phyloP scores from a whole-genome alignment of 2,329 filamentous ascomycete species.

The Orbilia blumenaviensis region DNA sequence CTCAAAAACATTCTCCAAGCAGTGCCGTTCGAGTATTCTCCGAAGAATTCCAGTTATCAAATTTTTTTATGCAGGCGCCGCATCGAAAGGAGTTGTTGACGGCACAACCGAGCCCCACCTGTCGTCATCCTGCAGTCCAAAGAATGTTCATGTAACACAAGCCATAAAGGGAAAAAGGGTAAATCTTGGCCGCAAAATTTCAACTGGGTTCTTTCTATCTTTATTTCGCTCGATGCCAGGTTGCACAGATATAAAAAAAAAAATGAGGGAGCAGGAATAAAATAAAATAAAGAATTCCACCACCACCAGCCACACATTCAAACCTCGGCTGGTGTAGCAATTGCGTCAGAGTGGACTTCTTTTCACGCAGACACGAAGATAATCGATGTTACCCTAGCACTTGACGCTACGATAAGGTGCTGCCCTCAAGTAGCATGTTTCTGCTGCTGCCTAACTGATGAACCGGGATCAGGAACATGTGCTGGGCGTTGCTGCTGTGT shows the following conservation, averaged over 20 bases:
- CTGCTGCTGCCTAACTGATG: constrained; percentile 53
- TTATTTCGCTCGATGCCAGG: neutral
- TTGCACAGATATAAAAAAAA: neutral
- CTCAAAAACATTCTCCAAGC: too few species aligned
- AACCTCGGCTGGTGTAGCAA: constrained; percentile 50
- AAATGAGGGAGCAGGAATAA: neutral
- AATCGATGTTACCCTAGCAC: constrained; percentile 54
- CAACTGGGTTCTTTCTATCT: neutral
- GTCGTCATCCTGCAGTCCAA: constrained; percentile 45
- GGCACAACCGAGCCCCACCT: constrained; percentile 44
- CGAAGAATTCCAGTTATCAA: constrained; percentile 15
- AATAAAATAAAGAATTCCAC: constrained; percentile 13
- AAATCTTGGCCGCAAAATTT: neutral
- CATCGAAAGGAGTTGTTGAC: constrained; percentile 24
- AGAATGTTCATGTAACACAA: constrained; percentile 44
- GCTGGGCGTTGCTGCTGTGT: constrained; percentile 50
- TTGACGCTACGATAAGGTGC: constrained; percentile 50
- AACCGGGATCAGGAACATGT: constrained; percentile 54
- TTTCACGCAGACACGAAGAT: constrained; percentile 36
- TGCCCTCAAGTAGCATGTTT: constrained; percentile 40
- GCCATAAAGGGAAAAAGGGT: neutral
- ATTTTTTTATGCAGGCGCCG: constrained; percentile 48
- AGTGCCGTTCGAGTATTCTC: neutral
- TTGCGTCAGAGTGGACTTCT: constrained; percentile 46
- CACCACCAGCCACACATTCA: constrained; percentile 36